Conservation (phyloP, 2,329 filamentous ascomycete species). For the Penicillium sp. region DNA sequence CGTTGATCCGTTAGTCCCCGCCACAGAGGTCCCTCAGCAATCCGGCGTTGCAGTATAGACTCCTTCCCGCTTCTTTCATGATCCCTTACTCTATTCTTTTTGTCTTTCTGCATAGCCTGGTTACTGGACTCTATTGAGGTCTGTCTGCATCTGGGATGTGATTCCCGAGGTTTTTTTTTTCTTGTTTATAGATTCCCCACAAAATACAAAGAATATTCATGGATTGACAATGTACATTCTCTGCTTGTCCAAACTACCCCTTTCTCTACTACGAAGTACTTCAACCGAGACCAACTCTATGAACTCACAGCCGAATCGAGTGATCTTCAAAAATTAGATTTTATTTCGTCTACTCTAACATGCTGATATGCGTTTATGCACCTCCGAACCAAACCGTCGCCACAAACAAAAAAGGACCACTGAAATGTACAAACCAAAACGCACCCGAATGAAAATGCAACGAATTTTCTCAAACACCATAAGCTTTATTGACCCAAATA, state of each 20-base stretch:
- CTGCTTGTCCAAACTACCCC: no score
- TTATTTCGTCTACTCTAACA: constrained; percentile 17
- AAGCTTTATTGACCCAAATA: not conserved
- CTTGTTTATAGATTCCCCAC: constrained; percentile 19
- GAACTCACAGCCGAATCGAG: not conserved
- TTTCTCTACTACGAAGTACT: not conserved
- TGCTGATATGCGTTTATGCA: constrained; percentile 6
- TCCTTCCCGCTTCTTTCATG: not conserved
- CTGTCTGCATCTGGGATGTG: constrained; percentile 19
- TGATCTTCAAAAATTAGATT: constrained; percentile 12
- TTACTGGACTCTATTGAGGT: constrained; percentile 13
- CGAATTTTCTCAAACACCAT: not conserved
- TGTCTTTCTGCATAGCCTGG: constrained; percentile 30
- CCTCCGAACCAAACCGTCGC: not conserved
- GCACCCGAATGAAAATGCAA: not conserved
- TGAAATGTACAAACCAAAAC: not conserved
- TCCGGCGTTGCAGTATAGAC: constrained; percentile 29
- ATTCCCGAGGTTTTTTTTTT: constrained; percentile 1
- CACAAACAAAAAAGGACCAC: not conserved
- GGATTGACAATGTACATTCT: not conserved
- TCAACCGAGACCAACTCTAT: not conserved
- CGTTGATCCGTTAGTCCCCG: constrained; percentile 27
- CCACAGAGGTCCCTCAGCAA: constrained; percentile 28
- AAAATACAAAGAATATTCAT: constrained; percentile 18
- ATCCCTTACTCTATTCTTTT: constrained; percentile 4